Evolutionary conservation across 1,139 yeast species (phyloP).

Genomic region (Blastobotrys malaysiensis): DNA sequence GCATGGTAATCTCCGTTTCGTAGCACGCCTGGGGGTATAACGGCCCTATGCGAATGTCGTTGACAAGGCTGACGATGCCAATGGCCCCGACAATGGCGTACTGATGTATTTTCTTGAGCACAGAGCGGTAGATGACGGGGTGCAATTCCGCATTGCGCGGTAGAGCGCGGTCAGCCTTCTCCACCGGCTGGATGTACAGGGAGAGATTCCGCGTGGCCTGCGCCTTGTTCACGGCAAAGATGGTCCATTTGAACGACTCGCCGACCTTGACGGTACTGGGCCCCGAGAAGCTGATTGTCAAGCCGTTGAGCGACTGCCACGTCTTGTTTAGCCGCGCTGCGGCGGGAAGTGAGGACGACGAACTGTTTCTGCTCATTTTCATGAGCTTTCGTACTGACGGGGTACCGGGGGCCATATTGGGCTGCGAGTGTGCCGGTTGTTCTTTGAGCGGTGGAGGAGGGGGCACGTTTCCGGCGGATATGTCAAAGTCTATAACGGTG

Average conservation of each 20-base stretch:
- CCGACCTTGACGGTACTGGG: conserved; percentile 58
- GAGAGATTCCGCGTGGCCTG: conserved; percentile 36
- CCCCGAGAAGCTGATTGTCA: conserved; percentile 60
- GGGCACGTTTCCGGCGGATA: conserved; percentile 36
- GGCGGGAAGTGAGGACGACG: conserved; percentile 13
- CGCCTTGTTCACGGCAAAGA: conserved; percentile 62
- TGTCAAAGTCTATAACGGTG: conserved; percentile 55
- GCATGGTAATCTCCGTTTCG: conserved; percentile 56
- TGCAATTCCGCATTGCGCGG: conserved; percentile 10
- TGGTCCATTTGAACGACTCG: conserved; percentile 54
- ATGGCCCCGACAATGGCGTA: conserved; percentile 31
- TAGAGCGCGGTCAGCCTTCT: conserved; percentile 12
- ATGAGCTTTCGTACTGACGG: conserved; percentile 10
- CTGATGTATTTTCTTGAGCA: conserved; percentile 35
- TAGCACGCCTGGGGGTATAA: conserved; percentile 57
- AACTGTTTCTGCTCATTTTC: conserved; percentile 10
- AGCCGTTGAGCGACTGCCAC: conserved; percentile 33
- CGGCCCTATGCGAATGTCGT: conserved; percentile 61
- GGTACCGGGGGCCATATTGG: conserved; percentile 8
- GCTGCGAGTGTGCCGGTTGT: conserved; percentile 5
- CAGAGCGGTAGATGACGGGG: conserved; percentile 18
- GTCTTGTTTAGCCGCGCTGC: conserved; percentile 2
- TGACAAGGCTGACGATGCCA: conserved; percentile 52
- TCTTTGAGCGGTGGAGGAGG: conserved; percentile 11
- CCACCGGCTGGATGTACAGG: conserved; percentile 36